Evolutionary conservation across 164 flowering plant genomes (phyloP), one percentile per base, ranked within the genome.

Genomic region (Stephania yunnanensis): DNA sequence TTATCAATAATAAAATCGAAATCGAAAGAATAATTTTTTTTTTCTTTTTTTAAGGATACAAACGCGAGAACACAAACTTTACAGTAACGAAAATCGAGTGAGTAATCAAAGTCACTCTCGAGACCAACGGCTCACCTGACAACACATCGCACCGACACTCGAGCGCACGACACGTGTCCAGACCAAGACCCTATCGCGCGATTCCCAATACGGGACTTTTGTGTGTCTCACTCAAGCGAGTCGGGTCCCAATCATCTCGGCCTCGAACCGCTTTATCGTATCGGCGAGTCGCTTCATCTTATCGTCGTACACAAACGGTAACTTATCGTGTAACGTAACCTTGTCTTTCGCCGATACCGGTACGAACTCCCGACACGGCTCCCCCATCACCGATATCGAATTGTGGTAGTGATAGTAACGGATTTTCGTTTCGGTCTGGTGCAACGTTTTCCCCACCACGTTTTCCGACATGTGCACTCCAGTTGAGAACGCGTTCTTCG

Each of bases 381-480:
- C 94, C 1, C 87, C 89, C 11, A 68, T 36, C 1, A 86, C 87
- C 2, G 87, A 73, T 76, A 92, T 90, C 15, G 94, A 76, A 71
- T 84, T 83, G 83, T 90, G 92, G 81, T 89, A 91, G 76, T 91
- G 91, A 68, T 84, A 90, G 75, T 88, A 90, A 5, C 88, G 81
- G 63, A 90, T 90, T 76, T 82, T 84, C 5, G 78, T 72, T 70
- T 87, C 87, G 2, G 89, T 87, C n/a, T 84, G 73, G 76, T 87
- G 89, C 7, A 84, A 77, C 0, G 89, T 82, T 36, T 82, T 84
- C 19, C 89, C 89, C 8, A 74, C 74, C 31, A 87, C 81, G 71
- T 87, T 85, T 77, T 87, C 85, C 48, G 87, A 87, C 89, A 87
- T 84, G 74, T 87, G 89, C 11, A 87, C 87, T 0, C 89, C 89